Base-by-base conservation (phyloP, 2,329 filamentous ascomycete species). In the Microcyclosporella mali region DNA sequence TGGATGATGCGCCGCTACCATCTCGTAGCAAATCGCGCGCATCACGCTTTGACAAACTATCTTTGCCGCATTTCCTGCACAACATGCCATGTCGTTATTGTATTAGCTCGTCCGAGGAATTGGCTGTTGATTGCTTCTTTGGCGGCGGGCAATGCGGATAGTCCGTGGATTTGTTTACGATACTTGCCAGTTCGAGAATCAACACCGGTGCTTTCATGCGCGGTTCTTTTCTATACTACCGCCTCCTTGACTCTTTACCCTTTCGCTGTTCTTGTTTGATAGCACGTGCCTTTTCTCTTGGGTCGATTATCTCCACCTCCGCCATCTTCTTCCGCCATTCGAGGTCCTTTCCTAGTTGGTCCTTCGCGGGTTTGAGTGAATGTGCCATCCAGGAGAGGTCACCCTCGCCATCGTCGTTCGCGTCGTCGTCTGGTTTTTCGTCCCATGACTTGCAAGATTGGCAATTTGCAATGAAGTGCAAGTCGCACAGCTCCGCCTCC, bases 401-500 rank as follows among this genome's bases (percentile, higher is more conserved):
- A 15, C 71, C 71, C 12, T 72, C 70, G 2, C 68, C 66, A 2
- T 66, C 63, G 37, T 79, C 79, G 10, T 52, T 50, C 2, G 45
- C 51, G 10, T 72, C 70, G 28, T 77, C 80, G 40, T 82, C 79
- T 27, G 73, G 75, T 15, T 75, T 75, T 30, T 77, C 71, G 50
- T 94, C 85, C 88, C 89, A 95, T 0, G 83, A 78, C 45, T 79
- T 81, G 64, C 92, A 97, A 33, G 88, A 95, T 61, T 95, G 88
- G 64, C 92, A 98, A 57, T 94, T 86, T 37, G 85, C 85, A 50
- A 98, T 94, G 65, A 97, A 98, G 63, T 98, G 92, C 28, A 98
- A 69, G 63, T 97, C 92, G 60, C 92, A 98, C 3, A 94, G 73
- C 37, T 75, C 75, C 2, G 80, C 82, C 61, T 94, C 87, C 6